Evolutionary conservation across 495 filamentous ascomycete genomes (phyloP), one percentile per base, ranked within the genome.

Genomic region (Monascus purpureus): DNA sequence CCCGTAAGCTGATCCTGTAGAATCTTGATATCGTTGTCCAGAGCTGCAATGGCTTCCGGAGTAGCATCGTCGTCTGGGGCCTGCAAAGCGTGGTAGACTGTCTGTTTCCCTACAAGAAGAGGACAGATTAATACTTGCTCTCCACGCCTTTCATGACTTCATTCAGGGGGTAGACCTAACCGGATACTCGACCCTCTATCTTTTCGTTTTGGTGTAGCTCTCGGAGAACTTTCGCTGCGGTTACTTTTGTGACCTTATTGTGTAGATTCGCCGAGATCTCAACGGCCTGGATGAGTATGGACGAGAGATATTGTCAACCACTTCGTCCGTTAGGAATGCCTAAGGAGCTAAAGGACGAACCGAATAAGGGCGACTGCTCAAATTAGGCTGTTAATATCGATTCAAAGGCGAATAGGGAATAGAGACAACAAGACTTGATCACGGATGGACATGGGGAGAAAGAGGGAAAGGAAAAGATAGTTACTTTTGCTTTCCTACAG

Each of bases 221-320:
- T 39, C 68, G 73, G 17, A 82, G 50, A 24, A 63, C 37, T 49
- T 77, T 81, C 8, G 65, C 61, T n/a, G 77, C 66, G 28, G 13
- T 23, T 33, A 9, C 16, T 28, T 82, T 82, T 14, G 70, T 71
- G 32, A 82, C 70, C 44, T 70, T 72, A 40, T 77, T 75, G 46
- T 78, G 72, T 16, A 82, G 55, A 49, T 82, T 80, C 13, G 66
- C 59, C 19, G 68, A 75, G 29, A 81, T 57, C 22, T 82, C 77
- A 14, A 63, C 73, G 4, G 74, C 75, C 68, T 76, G 16, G 15
- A 12, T 8, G 29, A 27, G 11, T 12, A 20, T 32, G n/a, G n/a
- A n/a, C n/a, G 19, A 32, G 16, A 19, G 11, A 15, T 32, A 6
- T 6, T 22, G 25, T 27, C 8, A 32, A 20, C 23, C 8, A 14